Evolutionary conservation across 805 yeast genomes (phyloP), one percentile per base, ranked within the genome.

Genomic region (Zygosaccharomyces rouxii): DNA sequence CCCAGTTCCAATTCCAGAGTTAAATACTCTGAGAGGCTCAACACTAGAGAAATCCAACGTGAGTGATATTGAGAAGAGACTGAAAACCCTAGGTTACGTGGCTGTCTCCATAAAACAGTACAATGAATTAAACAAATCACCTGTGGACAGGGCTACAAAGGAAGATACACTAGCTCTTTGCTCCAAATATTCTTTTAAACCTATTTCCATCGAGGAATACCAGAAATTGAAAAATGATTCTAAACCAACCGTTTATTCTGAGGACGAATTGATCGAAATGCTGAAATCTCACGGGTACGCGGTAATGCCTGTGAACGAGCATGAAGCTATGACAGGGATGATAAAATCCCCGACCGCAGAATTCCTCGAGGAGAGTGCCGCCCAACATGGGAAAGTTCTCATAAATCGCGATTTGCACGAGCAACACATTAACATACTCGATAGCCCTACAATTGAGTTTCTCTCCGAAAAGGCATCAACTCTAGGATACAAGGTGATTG

Each of bases 401-500:
- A 10, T 35, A 5, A 26, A 33, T 6, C 38, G 14, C 11, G 29
- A 42, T 19, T 42, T 41, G 23, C 35, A 42, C 14, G 35, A 42
- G 10, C 23, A 31, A 16, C 21, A 31, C 10, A 13, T 41, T 7
- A 14, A 30, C 3, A 33, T 38, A 6, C 13, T 48, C 6, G 49
- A 43, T 5, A 40, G 30, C 18, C 75, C 76, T 10, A 42, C 63
- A 1, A 31, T 60, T 5, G 70, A 65, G 0, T 67, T 62, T 35
- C 51, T 77, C 18, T 60, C 59, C 30, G 66, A 65, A 25, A 65
- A 64, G 44, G 72, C 76, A 2, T 55, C 52, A 4, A 39, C 35
- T 7, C 48, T 55, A n/a, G 68, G 62, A 6, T 43, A 41, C 26
- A 51, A 45, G 1, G 49, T 55, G 28, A 43, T 51, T 22, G 49